Evolutionary conservation across 331 rosid genomes (phyloP), one percentile per base, ranked within the genome.

Genomic region (Malus hybrid): DNA sequence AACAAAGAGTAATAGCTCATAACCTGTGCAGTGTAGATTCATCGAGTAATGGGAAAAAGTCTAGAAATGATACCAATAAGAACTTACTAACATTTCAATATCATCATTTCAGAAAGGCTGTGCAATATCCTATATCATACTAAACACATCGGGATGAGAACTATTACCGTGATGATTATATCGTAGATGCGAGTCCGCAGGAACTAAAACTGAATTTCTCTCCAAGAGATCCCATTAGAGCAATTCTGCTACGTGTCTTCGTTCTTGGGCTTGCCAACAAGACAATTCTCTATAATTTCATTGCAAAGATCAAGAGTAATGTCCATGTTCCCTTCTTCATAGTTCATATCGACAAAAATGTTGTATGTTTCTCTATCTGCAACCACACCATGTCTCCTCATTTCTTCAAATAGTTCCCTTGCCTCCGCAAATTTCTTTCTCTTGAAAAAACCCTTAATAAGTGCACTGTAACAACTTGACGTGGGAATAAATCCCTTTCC

Each of bases 251-350:
- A 86, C 20, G 77, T 58, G 66, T 71, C 64, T 75, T 72, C 78
- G 24, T 64, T 65, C 73, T 61, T 74, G 32, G 57, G 30, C 24
- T 74, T 33, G 62, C 66, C 87, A 70, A 88, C 79, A 26, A 85
- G 91, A 86, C 87, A 89, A 75, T 89, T 86, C 84, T 91, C 98
- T 58, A 89, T 89, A 22, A 94, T 87, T 81, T 91, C 94, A 73
- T 93, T 90, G 69, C 97, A 93, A 74, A 93, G 97, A 81, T 86
- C 84, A 57, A 93, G 96, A 55, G 93, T 83, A 60, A 57, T 62
- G 62, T 89, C 93, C 86, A 87, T 70, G 82, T 93, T 86, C 78
- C 98, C 98, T 78, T 91, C 94, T 74, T 83, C 83, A 70, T 87
- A 88, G 85, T 84, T 88, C 72, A 88, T 71, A 67, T 93, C 93